These are phyloP conservation scores for Lasiodiplodia sp. DNA, from an alignment of 2,329 filamentous ascomycete species.

Conservation along the genomic window DNA sequence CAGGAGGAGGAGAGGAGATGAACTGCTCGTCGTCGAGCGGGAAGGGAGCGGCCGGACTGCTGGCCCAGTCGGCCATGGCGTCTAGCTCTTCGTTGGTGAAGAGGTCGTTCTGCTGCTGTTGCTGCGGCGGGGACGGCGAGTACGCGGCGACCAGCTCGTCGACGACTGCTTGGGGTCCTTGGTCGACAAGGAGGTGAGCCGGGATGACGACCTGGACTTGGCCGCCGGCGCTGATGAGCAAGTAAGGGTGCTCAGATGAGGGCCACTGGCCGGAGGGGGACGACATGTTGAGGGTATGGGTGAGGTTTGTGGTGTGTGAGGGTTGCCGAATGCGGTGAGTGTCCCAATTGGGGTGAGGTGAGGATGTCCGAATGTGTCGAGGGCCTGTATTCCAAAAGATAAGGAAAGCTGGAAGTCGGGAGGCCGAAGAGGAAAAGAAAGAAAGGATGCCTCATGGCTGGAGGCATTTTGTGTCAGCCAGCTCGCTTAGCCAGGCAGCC, in stretches of 20 bases:
- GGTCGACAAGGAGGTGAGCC: not conserved
- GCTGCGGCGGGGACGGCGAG: not conserved
- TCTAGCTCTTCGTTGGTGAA: not conserved
- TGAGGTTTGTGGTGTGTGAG: not conserved
- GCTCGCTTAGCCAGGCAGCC: too few relatives aligned
- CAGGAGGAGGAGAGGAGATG: not conserved
- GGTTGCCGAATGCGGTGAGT: not conserved
- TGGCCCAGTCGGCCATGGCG: not conserved
- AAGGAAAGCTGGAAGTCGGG: not conserved
- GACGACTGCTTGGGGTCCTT: not conserved
- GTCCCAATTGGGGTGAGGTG: not conserved
- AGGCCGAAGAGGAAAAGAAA: conserved; percentile 13
- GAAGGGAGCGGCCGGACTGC: not conserved
- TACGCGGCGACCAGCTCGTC: not conserved
- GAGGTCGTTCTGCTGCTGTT: not conserved
- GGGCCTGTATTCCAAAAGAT: too few relatives aligned
- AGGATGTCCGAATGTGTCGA: not conserved
- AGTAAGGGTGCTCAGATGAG: not conserved
- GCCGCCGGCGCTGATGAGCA: not conserved
- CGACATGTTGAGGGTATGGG: not conserved
- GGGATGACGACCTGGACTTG: not conserved
- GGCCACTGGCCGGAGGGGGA: not conserved
- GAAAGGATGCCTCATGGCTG: not conserved
- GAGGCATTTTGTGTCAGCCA: not conserved
- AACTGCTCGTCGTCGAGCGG: not conserved